Percentiles rank a stretch among this genome's conserved stretches.
phyloP scores from a whole-genome alignment of 2,329 filamentous ascomycete species.

The Pestalotiopsis fici region DNA sequence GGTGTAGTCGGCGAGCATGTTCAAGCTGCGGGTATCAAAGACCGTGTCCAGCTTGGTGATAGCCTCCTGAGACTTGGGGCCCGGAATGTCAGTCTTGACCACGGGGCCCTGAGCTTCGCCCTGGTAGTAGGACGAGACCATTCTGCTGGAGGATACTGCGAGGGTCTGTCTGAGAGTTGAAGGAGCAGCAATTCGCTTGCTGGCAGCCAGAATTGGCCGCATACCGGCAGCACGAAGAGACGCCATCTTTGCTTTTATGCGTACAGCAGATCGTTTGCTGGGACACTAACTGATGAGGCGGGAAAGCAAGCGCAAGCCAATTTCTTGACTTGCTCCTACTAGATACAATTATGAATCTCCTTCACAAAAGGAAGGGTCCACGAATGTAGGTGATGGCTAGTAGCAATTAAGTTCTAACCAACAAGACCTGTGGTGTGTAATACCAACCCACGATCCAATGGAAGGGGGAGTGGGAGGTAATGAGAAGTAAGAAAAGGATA shows the following conservation, averaged over 20 bases:
- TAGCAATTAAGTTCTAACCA: slow-evolving; percentile 8
- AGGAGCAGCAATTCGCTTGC: slow-evolving; percentile 16
- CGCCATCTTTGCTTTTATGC: slow-evolving; percentile 21
- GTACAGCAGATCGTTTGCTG: background rate
- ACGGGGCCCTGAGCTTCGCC: slow-evolving; percentile 54
- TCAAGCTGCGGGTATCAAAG: slow-evolving; percentile 84
- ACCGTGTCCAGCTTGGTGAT: slow-evolving; percentile 74
- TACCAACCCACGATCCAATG: slow-evolving; percentile 17
- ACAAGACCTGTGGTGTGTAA: background rate
- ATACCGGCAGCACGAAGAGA: slow-evolving; percentile 27
- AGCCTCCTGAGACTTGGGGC: slow-evolving; percentile 70
- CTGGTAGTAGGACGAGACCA: slow-evolving; percentile 27
- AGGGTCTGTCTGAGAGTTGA: slow-evolving; percentile 15
- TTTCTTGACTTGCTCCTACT: background rate
- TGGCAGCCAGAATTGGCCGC: slow-evolving; percentile 21
- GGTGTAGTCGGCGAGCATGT: slow-evolving; percentile 78
- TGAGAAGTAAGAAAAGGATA: background rate
- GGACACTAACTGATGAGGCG: background rate
- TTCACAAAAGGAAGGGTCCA: background rate
- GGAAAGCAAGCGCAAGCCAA: background rate
- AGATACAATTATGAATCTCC: background rate
- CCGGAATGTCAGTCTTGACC: slow-evolving; percentile 68
- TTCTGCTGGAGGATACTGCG: slow-evolving; percentile 20
- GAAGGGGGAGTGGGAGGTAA: slow-evolving; percentile 17
- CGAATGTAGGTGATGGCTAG: background rate